Evolutionary conservation across 2,329 filamentous ascomycete genomes (phyloP), one percentile per base, ranked within the genome.

Genomic region (Phaeosphaeria sp.): DNA sequence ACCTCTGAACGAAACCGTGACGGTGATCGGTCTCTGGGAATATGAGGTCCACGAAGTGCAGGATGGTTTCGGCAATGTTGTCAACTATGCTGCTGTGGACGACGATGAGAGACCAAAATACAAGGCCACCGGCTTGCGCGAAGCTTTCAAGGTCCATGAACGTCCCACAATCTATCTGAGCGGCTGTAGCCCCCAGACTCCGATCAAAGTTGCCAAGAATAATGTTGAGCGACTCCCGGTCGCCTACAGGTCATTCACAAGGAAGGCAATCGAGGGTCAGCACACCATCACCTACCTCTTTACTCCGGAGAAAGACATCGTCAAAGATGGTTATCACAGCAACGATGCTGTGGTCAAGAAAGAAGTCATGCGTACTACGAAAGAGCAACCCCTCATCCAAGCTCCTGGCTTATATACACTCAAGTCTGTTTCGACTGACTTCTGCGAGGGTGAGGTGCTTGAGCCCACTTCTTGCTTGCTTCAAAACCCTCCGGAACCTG

Each of bases 401-500:
- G 86, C 89, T 33, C 87, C 92, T 25, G 95, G 96, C 48, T 84
- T 97, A 24, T 99, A 99, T 78, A 94, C 90, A 1, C 78, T 99
- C 56, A 90, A 88, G 63, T 87, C 91, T 15, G 86, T 98, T 7
- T 87, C 89, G 1, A 96, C 91, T 55, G 88, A 91, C 22, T 90
- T 88, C 59, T 99, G 95, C 72, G 83, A 87, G 33, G 95, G 95
- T 46, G 93, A 98, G 67, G 88, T 99, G 4, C 85, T 94, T 63
- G 95, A 99, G 75, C 95, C 95, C 25, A 91, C 94, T 2, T 95
- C 93, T n/a, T 98, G 94, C 75, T 83, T 97, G 57, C 81, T 99
- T 53, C 84, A 96, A 64, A 99, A 98, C 65, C 95, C 95, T 5
- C 89, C 95, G 0, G 89, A 97, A 77, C 95, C 95, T 9, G 87